Conservation (phyloP, 305 asterid genomes). For the Fraxinus baroniana region DNA sequence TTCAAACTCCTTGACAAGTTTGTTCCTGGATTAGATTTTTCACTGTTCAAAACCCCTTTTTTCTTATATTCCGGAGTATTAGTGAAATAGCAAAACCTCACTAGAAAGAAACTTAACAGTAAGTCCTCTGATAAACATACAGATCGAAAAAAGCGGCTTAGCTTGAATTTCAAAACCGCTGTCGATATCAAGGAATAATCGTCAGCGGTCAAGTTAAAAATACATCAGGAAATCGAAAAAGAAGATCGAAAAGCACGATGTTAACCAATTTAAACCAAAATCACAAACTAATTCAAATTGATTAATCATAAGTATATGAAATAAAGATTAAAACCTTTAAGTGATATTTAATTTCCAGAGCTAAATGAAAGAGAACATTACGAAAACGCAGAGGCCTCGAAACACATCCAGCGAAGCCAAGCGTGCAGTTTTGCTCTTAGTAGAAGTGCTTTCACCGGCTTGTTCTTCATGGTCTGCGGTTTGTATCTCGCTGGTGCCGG, state of each 20-base stretch:
- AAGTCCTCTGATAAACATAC: neutral
- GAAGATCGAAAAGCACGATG: neutral
- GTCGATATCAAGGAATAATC: neutral
- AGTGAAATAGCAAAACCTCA: neutral
- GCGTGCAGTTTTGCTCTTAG: slow-evolving; percentile 39
- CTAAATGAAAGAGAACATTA: slow-evolving; percentile 24
- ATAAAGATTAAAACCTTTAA: neutral
- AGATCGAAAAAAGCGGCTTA: neutral
- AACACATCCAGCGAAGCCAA: slow-evolving; percentile 70
- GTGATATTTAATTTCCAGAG: neutral
- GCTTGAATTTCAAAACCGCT: neutral
- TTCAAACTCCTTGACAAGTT: neutral
- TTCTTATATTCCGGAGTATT: neutral
- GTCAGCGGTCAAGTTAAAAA: slow-evolving; percentile 5
- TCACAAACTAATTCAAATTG: neutral
- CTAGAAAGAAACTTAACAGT: neutral
- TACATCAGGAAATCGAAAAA: neutral
- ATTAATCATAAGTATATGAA: neutral
- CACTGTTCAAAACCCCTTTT: neutral
- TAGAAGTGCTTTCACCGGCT: slow-evolving; percentile 6
- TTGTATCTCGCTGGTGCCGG: slow-evolving; percentile 21
- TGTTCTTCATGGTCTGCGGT: slow-evolving; percentile 22
- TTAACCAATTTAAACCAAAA: neutral
- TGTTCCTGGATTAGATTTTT: neutral
- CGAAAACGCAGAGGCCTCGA: slow-evolving; percentile 73